Percentiles rank a stretch among this genome's conserved stretches.
These are phyloP conservation scores for Candida lessepsii DNA, from an alignment of 805 yeast species.

Conservation along the genomic window DNA sequence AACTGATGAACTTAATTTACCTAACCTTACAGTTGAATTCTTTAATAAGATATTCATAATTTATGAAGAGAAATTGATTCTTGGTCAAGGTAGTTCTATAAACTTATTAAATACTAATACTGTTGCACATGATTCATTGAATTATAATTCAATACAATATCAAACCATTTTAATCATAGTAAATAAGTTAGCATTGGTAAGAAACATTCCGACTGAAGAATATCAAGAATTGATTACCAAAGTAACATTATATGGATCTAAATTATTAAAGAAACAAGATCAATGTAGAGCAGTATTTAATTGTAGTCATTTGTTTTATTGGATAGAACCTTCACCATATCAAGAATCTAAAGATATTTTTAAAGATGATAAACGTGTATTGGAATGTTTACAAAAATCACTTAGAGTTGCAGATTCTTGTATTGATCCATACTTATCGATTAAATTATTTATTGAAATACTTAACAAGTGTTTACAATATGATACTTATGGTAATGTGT, in stretches of 20 bases:
- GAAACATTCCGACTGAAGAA: constrained; percentile 56
- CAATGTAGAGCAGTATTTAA: constrained; percentile 89
- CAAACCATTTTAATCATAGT: constrained; percentile 48
- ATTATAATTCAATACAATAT: constrained; percentile 49
- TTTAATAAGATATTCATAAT: constrained; percentile 84
- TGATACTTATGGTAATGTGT: constrained; percentile 73
- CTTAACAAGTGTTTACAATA: constrained; percentile 82
- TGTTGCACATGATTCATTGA: constrained; percentile 37
- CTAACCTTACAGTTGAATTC: constrained; percentile 80
- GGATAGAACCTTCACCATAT: constrained; percentile 52
- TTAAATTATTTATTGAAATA: constrained; percentile 86
- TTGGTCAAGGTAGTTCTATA: constrained; percentile 14
- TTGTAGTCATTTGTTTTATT: constrained; percentile 95
- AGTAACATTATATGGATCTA: constrained; percentile 83
- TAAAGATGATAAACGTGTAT: constrained; percentile 63
- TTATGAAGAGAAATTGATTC: constrained; percentile 61
- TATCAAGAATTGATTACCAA: constrained; percentile 82
- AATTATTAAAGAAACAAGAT: constrained; percentile 85
- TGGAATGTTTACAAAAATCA: constrained; percentile 88
- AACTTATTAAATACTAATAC: constrained; percentile 3
- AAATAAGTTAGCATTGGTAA: constrained; percentile 42
- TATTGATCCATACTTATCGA: constrained; percentile 71
- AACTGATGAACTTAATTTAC: constrained; percentile 74
- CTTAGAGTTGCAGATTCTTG: constrained; percentile 91
- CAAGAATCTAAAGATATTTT: constrained; percentile 20